Base-by-base conservation (phyloP, 78 protist genomes). In the Polysphondylium violaceum region DNA sequence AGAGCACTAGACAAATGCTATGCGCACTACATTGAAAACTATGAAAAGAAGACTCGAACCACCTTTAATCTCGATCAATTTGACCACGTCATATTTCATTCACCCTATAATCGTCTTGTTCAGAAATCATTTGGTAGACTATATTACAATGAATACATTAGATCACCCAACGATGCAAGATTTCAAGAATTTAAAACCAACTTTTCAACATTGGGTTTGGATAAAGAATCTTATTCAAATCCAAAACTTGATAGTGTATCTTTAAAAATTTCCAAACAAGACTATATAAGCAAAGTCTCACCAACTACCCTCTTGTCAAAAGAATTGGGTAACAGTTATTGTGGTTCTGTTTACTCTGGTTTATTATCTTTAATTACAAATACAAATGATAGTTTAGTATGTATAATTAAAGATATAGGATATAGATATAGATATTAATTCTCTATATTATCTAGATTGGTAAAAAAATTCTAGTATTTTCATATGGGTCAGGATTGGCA, bases 401-500 rank as follows among this genome's bases (percentile, higher is more conserved):
- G 65, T 50, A 38, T 9, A 25, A 31, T 38, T 17, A 29, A 29
- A 3, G 8, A 38, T 8, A 16, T 19, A 9, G 3, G 25, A 35
- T 29, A 16, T 33, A 65, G 21, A 12, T 68, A 40, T 3, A 43
- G 3, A 40, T n/a, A 12, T 5, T 59, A 0, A 33, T 38, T 40
- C n/a, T 35, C 36, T n/a, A 16, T 71, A 29, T 47, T 36, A 12
- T 25, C 11, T 63, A 73, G 44, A 59, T 11, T 16, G 96, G 93
- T 23, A 94, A 95, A 81, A 74, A 95, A 31, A 56, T 96, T 11
- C 9, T 96, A 55, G 14, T 94, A 33, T 98, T 96, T 94, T 95
- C 98, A 17, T 98, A 98, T 63, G 99, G 99, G 40, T 96, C 98
- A 4, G 99, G 99, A n/a, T 68, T 97, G 72, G 97, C 97, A 60